Conservation (phyloP, 352 stramenopile genomes). For the Albugo candida region DNA sequence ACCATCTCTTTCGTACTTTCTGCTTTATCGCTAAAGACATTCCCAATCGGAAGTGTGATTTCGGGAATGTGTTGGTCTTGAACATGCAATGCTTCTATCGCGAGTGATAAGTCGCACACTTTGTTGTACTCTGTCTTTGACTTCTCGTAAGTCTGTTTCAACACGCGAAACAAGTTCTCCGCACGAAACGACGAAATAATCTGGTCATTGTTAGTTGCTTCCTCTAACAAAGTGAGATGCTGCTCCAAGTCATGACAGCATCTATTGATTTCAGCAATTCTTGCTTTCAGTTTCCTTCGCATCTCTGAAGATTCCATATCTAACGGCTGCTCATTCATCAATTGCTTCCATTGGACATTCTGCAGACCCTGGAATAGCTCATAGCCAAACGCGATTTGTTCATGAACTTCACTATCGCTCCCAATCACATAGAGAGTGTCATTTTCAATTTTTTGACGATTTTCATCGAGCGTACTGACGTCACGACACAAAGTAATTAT, state of each 20-base stretch:
- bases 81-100: conserved; percentile 9
- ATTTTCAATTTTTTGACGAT: conserved; percentile 40
- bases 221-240: conserved; percentile 19
- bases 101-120: conserved; percentile 24
- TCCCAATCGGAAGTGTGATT: too few relatives aligned
- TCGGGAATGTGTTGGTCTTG: too few relatives aligned
- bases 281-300: conserved; percentile 20
- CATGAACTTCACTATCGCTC: conserved; percentile 52
- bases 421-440: conserved; percentile 59
- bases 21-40: not conserved
- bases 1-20: conserved; percentile 29
- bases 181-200: conserved; percentile 11
- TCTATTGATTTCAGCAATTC: conserved; percentile 27
- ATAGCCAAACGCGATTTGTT: conserved; percentile 45
- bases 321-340: conserved; percentile 44
- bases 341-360: conserved; percentile 33
- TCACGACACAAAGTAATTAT: conserved; percentile 21
- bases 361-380: conserved; percentile 53
- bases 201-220: not conserved
- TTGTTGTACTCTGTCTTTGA: conserved; percentile 60
- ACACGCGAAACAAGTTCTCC: conserved; percentile 33
- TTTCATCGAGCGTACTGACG: conserved; percentile 36
- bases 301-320: conserved; percentile 44
- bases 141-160: conserved; percentile 57
- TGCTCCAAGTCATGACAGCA: conserved; percentile 29